Evolutionary conservation across 192 early-diverging fungal species (phyloP), one percentile per base, ranked within the genome.

Genomic region (Lunasporangiospora selenospora): DNA sequence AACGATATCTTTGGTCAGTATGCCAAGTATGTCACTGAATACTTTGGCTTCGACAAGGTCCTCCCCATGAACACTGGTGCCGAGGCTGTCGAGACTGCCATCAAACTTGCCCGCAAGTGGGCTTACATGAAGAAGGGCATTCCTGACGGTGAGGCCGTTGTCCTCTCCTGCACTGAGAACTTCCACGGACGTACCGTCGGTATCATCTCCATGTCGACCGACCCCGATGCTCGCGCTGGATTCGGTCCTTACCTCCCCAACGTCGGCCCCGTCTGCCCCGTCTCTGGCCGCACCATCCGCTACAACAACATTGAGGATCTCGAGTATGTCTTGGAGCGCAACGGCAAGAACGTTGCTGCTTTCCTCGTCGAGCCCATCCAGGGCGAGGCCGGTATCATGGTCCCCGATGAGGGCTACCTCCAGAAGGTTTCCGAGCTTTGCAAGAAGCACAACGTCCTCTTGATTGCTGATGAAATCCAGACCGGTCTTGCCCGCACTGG

Each of bases 351-450:
- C 43, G 90, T 95, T 8, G 94, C 93, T 33, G 97, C 88, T 12
- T 97, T 99, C 85, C 84, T 99, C 47, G 93, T 99, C 15, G 97
- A 99, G 80, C 97, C 97, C 18, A 98, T 99, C 80, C 97, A 99
- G 77, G 97, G 97, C 58, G 97, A 99, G 83, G 95, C 97, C 26
- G 97, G 93, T 52, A 97, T 99, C 75, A 87, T 90, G 69, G 92
- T 99, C 11, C 97, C 97, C 29, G 93, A 93, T 66, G 83, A 90
- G 1, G 95, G 95, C 13, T 99, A 99, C 82, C 80, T 99, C 36
- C 84, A 84, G 70, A 86, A 85, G 51, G 89, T 88, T 71, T 88
- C 91, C 64, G 92, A 90, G 21, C 86, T 99, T 43, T 99, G 97
- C 90, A 92, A 94, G 67, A 92, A 97, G 80, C 90, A 99, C 85